Evolutionary conservation across 2,329 filamentous ascomycete genomes (phyloP), one percentile per base, ranked within the genome.

Genomic region (Apiospora kogelbergensis): DNA sequence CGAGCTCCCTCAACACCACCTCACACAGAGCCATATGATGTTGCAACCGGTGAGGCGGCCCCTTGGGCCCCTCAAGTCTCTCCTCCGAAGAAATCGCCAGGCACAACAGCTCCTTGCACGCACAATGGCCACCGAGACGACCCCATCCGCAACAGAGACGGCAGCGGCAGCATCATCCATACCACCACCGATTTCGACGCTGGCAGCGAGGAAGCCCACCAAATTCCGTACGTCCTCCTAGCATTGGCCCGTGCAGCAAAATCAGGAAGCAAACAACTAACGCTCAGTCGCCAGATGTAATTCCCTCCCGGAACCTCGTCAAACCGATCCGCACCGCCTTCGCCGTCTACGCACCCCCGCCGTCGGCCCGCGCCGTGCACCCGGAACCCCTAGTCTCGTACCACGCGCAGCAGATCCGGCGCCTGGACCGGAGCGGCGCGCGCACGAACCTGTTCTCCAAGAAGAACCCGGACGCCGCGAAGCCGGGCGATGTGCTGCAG

Each of bases 401-500:
- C 75, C 90, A 90, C 74, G 79, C 86, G 66, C 82, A 88, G 68
- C 93, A 97, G 82, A 86, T 97, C 76, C 78, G 86, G 48, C 80
- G 86, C 53, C 92, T 98, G 76, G 96, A 99, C 81, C 94, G 94
- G 5, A 94, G 90, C 1, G 94, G 94, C 65, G 90, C 92, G 67
- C 92, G 95, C 71, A 91, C 90, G 57, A 88, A 89, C 41, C 90
- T 99, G 69, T 98, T 99, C 84, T 89, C 90, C 73, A 89, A 88
- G 74, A 81, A 86, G 67, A 97, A 95, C 81, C 87, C 88, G 41
- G 94, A 98, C 79, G 88, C 90, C 75, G 94, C 91, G 68, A 91
- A 92, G 76, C 89, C 92, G 1, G 96, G 96, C 76, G 96, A 99
- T 81, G 93, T 99, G 72, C 86, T 99, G 44, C 93, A 97, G 75